Evolutionary conservation across 257 asterid genomes (phyloP), one percentile per base, ranked within the genome.

Genomic region (Agastache rugosa): DNA sequence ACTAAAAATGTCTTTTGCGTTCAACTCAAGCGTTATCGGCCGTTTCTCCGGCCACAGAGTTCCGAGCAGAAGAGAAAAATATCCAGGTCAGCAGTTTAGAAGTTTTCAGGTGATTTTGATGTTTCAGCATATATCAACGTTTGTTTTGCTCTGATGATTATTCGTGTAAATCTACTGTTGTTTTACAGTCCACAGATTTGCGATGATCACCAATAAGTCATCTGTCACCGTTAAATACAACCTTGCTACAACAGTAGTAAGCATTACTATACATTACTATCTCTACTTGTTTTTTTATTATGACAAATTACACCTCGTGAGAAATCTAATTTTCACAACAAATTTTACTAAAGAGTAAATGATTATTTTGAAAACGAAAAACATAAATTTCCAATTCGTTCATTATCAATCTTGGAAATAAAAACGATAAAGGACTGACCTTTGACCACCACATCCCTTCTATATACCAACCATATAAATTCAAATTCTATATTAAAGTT

Each of bases 171-270:
- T 14, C 2, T 50, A 19, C n/a, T 50, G 11, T 16, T 6, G n/a
- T 20, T 16, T 16, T 35, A 10, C 72, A 73, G 78, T 19, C 6
- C 12, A 4, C 0, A 55, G 8, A 35, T 48, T 22, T 35, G 39
- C 61, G 9, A 29, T 4, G 48, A 45, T 7, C 58, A 42, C 63
- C 31, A n/a, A 11, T 5, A 56, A 31, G 25, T 34, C 69, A 14
- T 23, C 17, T 31, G 2, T 44, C 12, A 16, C 62, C 4, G 45
- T 19, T 37, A 59, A 67, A 58, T 75, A 70, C 75, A 45, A 27
- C 63, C 75, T 75, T 41, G 16, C 11, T 2, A 22, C 75, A 58
- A 58, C 54, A 0, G 73, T 64, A 39, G 79, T 74, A 53, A 63
- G 73, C 23, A 53, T 9, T 39, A 39, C 44, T n/a, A n/a, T n/a